A percentile compares a stretch with the other conserved stretches of the same genome.
phyloP scores from a whole-genome alignment of 352 stramenopile genomes.

The Pythium apleroticum region DNA sequence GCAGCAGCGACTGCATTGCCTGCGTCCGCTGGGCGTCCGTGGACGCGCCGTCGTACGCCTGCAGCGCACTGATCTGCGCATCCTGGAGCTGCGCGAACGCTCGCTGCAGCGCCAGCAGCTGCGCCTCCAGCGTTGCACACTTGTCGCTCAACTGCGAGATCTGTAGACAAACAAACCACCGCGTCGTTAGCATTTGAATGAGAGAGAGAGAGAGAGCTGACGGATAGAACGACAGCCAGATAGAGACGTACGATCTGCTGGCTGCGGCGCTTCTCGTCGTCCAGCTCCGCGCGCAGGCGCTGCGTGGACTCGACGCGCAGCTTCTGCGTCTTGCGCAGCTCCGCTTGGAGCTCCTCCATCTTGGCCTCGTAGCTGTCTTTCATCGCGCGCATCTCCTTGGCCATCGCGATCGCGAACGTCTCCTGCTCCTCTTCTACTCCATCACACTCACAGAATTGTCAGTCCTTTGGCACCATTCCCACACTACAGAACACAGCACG shows the following conservation, averaged over 20 bases:
- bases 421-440: conserved; percentile 59
- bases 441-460: conserved; percentile 8
- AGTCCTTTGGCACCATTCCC: conserved; percentile 17
- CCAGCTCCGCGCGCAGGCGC: conserved; percentile 46
- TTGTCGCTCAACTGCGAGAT: conserved; percentile 44
- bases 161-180: no score
- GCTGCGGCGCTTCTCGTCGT: conserved; percentile 46
- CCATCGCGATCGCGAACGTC: conserved; percentile 67
- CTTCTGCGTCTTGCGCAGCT: conserved; percentile 47
- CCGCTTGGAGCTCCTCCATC: conserved; percentile 59
- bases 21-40: conserved; percentile 29
- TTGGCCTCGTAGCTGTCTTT: conserved; percentile 67
- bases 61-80: conserved; percentile 42
- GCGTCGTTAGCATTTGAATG: neutral
- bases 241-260: conserved; percentile 37
- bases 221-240: no score
- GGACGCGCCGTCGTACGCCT: conserved; percentile 27
- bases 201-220: no score
- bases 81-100: conserved; percentile 25
- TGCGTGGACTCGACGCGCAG: conserved; percentile 45
- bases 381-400: conserved; percentile 68
- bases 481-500: neutral
- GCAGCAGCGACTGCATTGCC: conserved; percentile 29
- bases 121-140: conserved; percentile 40
- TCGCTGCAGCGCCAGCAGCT: conserved; percentile 35